Evolutionary conservation across 2,329 filamentous ascomycete genomes (phyloP).

Genomic region (Microascus cirrosus): DNA sequence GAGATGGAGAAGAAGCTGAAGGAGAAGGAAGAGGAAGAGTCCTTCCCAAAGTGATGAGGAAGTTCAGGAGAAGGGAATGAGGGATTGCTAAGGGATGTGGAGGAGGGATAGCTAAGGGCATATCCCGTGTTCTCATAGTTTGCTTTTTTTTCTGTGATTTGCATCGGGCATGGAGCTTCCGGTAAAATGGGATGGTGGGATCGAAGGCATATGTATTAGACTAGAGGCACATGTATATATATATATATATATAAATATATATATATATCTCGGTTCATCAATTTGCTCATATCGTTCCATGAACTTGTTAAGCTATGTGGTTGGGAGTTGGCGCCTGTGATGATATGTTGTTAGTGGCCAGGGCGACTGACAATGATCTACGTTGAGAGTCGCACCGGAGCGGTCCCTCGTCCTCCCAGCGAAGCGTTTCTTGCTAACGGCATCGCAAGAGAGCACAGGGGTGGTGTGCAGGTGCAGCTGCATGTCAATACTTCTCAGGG

Average conservation of each 20-base stretch:
- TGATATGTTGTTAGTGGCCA: too few relatives aligned
- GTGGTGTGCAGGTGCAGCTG: too few relatives aligned
- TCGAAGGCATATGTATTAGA: neutral
- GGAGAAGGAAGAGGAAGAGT: neutral
- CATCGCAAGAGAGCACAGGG: too few relatives aligned
- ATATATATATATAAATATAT: neutral
- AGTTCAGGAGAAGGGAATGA: neutral
- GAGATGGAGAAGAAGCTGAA: neutral
- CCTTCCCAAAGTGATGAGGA: neutral
- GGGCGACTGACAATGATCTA: too few relatives aligned
- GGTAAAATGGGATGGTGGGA: neutral
- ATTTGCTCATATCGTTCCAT: too few relatives aligned
- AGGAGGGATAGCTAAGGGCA: neutral
- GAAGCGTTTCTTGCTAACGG: too few relatives aligned
- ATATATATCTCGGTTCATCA: neutral
- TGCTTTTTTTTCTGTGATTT: neutral
- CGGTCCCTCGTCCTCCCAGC: too few relatives aligned
- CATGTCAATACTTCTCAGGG: too few relatives aligned
- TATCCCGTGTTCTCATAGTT: neutral
- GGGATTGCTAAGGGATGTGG: neutral
- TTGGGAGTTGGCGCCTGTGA: too few relatives aligned
- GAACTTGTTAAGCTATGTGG: too few relatives aligned
- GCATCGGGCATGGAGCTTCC: neutral
- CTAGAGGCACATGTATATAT: neutral
- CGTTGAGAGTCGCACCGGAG: too few relatives aligned